Evolutionary conservation across 768 basidiomycete genomes (phyloP), one percentile per base, ranked within the genome.

Genomic region (Phanerochaete sordida): DNA sequence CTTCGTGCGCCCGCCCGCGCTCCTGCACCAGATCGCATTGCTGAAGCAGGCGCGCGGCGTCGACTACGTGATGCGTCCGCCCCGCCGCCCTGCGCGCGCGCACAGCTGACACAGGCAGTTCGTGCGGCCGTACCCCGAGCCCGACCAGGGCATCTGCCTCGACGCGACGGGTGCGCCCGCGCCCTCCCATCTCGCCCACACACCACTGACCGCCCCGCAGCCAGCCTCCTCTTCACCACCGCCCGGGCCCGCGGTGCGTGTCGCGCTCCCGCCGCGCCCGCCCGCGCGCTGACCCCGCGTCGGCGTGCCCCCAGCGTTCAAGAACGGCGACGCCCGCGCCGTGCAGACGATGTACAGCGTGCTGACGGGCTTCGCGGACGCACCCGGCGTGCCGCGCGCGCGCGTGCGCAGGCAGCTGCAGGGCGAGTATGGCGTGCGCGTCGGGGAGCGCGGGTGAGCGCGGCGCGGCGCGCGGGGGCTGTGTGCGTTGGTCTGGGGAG

Each of bases 1-100:
- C 9, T 60, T 31, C 33, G 56, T 46, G 15, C 37, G 52, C 16
- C 56, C 59, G 21, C 59, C 52, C 2, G 59, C 59, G 9, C 53
- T 60, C 3, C 30, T 60, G 21, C 53, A 60, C 26, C 59, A 60
- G 44, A 13, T 55, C 28, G 15, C 52, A 13, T 30, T 60, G 19
- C 30, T 60, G 9, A 30, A 23, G 6, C 27, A 48, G 21, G 6
- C 15, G 4, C 45, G 26, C 6, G 3, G 28, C 8, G n/a, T 54
- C 21, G 59, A 60, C 30, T 60, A 60, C 23, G 26, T 47, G 16
- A 51, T 59, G 30, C 51, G 51, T 52, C 3, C 21, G n/a, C 5
- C 19, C 51, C 12, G 11, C 11, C 31, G 23, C 21, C 2, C 16
- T 31, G n/a, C 15, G 2, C 13, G 2, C 23, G n/a, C 28, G n/a